A percentile compares a stretch with the other conserved stretches of the same genome.
These are phyloP conservation scores for Hyaloscypha hepaticicola DNA, from an alignment of 495 filamentous ascomycete species.

Conservation along the genomic window DNA sequence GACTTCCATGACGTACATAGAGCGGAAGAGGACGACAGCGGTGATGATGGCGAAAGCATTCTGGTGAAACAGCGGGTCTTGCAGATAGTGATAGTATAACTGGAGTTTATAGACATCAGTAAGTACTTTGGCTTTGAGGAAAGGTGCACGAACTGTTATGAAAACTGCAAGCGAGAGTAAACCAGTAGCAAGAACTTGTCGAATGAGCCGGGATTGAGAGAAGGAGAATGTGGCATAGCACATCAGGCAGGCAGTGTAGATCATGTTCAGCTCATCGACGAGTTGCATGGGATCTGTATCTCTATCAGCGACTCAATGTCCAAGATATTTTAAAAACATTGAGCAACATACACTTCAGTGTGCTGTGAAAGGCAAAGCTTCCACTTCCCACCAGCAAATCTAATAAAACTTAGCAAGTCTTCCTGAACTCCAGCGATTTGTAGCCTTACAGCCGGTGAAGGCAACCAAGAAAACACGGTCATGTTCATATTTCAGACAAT, in stretches of 20 bases:
- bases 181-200: slow-evolving; percentile 56
- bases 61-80: slow-evolving; percentile 92
- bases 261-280: slow-evolving; percentile 95
- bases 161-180: slow-evolving; percentile 66
- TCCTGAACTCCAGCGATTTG: background rate
- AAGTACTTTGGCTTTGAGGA: slow-evolving; percentile 4
- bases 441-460: slow-evolving; percentile 56
- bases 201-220: slow-evolving; percentile 53
- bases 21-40: slow-evolving; percentile 68
- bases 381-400: slow-evolving; percentile 75
- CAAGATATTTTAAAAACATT: slow-evolving; percentile 2
- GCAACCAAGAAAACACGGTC: slow-evolving; percentile 70
- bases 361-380: slow-evolving; percentile 79
- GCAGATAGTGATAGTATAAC: slow-evolving; percentile 89
- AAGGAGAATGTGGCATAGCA: slow-evolving; percentile 84
- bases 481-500: slow-evolving; percentile 67
- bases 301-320: slow-evolving; percentile 22
- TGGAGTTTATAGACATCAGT: slow-evolving; percentile 29
- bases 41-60: slow-evolving; percentile 84
- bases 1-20: slow-evolving; percentile 88
- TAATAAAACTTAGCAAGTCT: slow-evolving; percentile 11
- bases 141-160: slow-evolving; percentile 59
- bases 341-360: slow-evolving; percentile 68
- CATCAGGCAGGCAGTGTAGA: slow-evolving; percentile 96
- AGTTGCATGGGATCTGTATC: slow-evolving; percentile 90